These are phyloP conservation scores for Micractinium sp. DNA, from an alignment of 139 green algal genomes.

Conservation along the genomic window DNA sequence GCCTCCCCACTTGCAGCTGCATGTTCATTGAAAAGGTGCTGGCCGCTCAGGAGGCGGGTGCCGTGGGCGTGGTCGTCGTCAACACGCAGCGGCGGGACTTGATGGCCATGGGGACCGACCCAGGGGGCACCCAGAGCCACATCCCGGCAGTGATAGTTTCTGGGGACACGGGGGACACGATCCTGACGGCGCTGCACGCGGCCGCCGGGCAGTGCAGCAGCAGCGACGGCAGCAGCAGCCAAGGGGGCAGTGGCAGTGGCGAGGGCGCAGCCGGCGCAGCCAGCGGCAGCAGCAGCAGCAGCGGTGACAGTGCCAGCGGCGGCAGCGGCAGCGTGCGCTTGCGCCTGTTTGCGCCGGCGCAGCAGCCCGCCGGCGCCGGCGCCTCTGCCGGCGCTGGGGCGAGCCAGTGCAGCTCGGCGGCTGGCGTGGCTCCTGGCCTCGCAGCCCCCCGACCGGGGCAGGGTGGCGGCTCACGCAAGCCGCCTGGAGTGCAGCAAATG, in stretches of 20 bases:
- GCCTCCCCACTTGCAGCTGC: constrained; percentile 42
- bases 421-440: background rate
- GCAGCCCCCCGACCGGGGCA: no score
- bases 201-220: background rate
- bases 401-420: background rate
- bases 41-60: constrained; percentile 44
- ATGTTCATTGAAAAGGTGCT: constrained; percentile 68
- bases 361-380: background rate
- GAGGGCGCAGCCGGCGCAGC: background rate
- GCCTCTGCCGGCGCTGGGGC: background rate
- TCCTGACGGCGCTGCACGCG: background rate
- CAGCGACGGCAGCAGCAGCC: background rate
- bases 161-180: background rate
- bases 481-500: background rate
- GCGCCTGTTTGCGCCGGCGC: background rate
- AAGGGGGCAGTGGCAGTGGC: background rate
- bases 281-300: background rate
- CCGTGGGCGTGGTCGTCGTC: constrained; percentile 54
- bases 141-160: constrained; percentile 25
- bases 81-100: constrained; percentile 34
- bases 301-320: no score
- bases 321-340: background rate
- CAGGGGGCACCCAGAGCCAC: background rate
- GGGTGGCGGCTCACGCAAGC: no score
- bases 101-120: constrained; percentile 30